Percentiles rank a stretch among this genome's conserved stretches.
These are phyloP conservation scores for Oxyria digyna DNA, from an alignment of 148 eudicot genomes.

Conservation along the genomic window DNA sequence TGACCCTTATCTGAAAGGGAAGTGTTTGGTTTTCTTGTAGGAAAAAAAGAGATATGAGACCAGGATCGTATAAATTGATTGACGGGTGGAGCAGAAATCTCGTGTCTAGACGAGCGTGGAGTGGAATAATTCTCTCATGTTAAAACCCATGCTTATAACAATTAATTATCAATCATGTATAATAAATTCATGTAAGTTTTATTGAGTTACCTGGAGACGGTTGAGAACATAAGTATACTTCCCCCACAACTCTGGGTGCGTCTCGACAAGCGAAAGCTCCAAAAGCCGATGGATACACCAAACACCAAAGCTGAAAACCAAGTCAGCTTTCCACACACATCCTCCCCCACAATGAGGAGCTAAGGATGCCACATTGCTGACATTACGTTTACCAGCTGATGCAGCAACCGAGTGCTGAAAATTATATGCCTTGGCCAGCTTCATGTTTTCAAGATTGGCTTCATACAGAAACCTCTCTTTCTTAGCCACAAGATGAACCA, in stretches of 20 bases:
- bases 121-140: too few relatives aligned
- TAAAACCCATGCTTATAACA: too few relatives aligned
- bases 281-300: conserved; percentile 86
- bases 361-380: conserved; percentile 28
- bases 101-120: too few relatives aligned
- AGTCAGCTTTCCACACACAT: conserved; percentile 72
- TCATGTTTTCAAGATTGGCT: conserved; percentile 49
- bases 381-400: conserved; percentile 26
- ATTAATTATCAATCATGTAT: too few relatives aligned
- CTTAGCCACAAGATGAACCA: conserved; percentile 66
- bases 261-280: conserved; percentile 91
- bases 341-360: conserved; percentile 87
- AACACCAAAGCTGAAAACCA: conserved; percentile 80
- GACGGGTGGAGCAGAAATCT: too few relatives aligned
- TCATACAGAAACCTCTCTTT: conserved; percentile 69
- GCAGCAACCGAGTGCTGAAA: conserved; percentile 15
- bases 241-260: conserved; percentile 97
- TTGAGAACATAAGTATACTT: conserved; percentile 90
- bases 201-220: conserved; percentile 80
- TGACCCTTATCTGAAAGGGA: too few relatives aligned
- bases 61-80: too few relatives aligned
- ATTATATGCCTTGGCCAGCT: conserved; percentile 21
- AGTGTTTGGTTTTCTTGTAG: too few relatives aligned
- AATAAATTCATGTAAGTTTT: too few relatives aligned
- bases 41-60: too few relatives aligned